Percentiles rank a stretch among this genome's conserved stretches.
phyloP scores from a whole-genome alignment of 495 filamentous ascomycete species.

The Penicillium turbatum region DNA sequence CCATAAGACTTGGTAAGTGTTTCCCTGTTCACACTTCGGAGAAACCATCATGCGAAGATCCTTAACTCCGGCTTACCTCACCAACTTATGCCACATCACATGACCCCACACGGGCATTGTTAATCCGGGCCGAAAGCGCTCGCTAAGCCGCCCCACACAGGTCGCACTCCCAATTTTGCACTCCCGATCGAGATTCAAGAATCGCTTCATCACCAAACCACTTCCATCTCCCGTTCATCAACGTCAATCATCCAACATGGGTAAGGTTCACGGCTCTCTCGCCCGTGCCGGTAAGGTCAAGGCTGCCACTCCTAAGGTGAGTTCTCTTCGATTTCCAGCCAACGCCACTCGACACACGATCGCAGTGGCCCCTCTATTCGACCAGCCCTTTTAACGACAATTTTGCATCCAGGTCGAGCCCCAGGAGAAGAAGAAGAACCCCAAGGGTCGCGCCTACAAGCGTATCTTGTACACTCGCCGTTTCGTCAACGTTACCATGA shows the following conservation, averaged over 20 bases:
- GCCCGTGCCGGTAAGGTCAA: conserved; percentile 97
- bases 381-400: conserved; percentile 21
- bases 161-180: conserved; percentile 33
- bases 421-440: conserved; percentile 53
- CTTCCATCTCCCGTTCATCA: conserved; percentile 23
- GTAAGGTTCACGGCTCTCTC: conserved; percentile 50
- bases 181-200: conserved; percentile 23
- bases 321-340: conserved; percentile 16
- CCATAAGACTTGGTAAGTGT: background rate
- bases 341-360: conserved; percentile 14
- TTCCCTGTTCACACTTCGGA: background rate
- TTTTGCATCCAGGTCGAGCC: conserved; percentile 36
- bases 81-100: conserved; percentile 1
- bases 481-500: conserved; percentile 99
- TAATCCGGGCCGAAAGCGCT: conserved; percentile 17
- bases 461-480: conserved; percentile 93
- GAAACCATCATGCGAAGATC: background rate
- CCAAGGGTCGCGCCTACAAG: conserved; percentile 99
- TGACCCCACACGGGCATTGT: conserved; percentile 8
- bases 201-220: conserved; percentile 29
- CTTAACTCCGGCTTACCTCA: conserved; percentile 5
- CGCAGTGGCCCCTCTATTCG: conserved; percentile 8
- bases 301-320: conserved; percentile 86
- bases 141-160: conserved; percentile 32
- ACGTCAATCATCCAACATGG: conserved; percentile 35